These are phyloP conservation scores for Jasminum sambac DNA, from an alignment of 257 asterid genomes.

Conservation along the genomic window DNA sequence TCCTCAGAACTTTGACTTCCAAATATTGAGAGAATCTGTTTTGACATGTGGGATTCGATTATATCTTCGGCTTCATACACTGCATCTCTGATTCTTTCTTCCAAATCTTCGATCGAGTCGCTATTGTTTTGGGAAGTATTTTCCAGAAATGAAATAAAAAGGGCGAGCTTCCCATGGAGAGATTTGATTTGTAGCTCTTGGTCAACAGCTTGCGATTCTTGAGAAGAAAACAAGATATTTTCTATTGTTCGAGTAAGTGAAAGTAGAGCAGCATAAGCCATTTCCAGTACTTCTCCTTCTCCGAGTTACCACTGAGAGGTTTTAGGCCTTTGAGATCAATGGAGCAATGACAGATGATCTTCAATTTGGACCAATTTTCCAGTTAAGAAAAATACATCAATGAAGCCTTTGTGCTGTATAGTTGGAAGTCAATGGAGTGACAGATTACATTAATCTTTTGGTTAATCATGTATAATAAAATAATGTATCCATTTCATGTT, in stretches of 20 bases:
- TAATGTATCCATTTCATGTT: too few relatives aligned
- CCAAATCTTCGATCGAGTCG: background rate
- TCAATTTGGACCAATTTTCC: too few relatives aligned
- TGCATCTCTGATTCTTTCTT: conserved; percentile 5
- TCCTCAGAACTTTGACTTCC: too few relatives aligned
- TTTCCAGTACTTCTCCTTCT: background rate
- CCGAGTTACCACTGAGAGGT: too few relatives aligned
- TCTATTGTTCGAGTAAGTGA: conserved; percentile 6
- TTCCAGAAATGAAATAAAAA: background rate
- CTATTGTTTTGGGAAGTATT: background rate
- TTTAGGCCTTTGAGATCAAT: too few relatives aligned
- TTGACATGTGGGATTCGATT: background rate
- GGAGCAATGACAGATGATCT: too few relatives aligned
- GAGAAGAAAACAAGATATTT: background rate
- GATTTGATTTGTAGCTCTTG: background rate
- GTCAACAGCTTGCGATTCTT: background rate
- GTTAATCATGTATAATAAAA: too few relatives aligned
- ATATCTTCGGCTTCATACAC: conserved; percentile 8
- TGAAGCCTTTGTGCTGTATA: too few relatives aligned
- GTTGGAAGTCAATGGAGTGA: too few relatives aligned
- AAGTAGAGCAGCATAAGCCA: conserved; percentile 18
- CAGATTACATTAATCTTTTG: too few relatives aligned
- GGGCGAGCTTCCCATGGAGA: background rate
- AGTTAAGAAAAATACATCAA: too few relatives aligned
- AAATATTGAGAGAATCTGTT: background rate